Evolutionary conservation across 163 green algal genomes (phyloP).

Genomic region (Prototheca cutis): DNA sequence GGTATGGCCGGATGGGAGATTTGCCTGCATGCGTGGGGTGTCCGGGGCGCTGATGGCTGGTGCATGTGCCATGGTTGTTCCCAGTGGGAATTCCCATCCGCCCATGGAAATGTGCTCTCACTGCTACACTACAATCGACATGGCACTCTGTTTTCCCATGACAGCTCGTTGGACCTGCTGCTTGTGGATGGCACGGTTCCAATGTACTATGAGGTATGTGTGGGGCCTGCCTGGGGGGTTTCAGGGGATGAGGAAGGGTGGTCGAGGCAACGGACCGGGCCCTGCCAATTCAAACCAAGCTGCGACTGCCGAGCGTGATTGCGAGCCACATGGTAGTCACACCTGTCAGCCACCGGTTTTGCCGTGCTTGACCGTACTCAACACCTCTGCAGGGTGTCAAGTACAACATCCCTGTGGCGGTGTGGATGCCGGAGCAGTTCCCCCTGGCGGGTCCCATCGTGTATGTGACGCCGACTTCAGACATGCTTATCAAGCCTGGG

Average conservation of each 20-base stretch:
- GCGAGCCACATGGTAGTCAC: too few species aligned
- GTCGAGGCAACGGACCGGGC: too few species aligned
- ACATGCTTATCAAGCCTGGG: constrained; percentile 83
- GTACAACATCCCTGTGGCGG: constrained; percentile 87
- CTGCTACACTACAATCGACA: too few species aligned
- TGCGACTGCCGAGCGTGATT: too few species aligned
- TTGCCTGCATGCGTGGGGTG: not conserved
- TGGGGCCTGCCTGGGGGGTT: constrained; percentile 14
- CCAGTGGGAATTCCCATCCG: not conserved
- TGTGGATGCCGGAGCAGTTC: constrained; percentile 79
- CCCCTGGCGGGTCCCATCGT: constrained; percentile 54
- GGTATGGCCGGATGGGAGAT: too few species aligned
- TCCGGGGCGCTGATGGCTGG: too few species aligned
- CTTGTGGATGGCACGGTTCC: constrained; percentile 76
- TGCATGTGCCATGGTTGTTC: not conserved
- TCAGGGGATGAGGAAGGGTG: too few species aligned
- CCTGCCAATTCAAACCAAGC: too few species aligned
- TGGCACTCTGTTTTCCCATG: too few species aligned
- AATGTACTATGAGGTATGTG: constrained; percentile 61
- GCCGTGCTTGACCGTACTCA: not conserved
- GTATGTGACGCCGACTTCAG: constrained; percentile 74
- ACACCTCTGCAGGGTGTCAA: constrained; percentile 40
- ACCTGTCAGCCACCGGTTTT: too few species aligned
- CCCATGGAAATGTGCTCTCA: not conserved
- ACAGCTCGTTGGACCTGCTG: too few species aligned